Base-by-base conservation (phyloP, 371 early-diverging fungal genomes). In the Sporodiniella umbellata region DNA sequence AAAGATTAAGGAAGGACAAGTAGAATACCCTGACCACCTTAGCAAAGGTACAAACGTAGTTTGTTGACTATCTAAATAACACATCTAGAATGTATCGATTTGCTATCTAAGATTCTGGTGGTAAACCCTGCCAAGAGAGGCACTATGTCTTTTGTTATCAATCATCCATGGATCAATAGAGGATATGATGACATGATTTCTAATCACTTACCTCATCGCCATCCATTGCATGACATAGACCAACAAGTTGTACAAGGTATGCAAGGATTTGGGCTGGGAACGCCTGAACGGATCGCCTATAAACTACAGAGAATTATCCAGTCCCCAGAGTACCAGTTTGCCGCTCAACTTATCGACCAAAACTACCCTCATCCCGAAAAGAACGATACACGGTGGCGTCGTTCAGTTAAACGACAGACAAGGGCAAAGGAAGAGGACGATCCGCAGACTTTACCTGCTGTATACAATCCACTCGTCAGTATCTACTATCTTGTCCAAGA, bases 401-500 rank as follows among this genome's bases (percentile, higher is more conserved):
- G 49, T 39, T 43, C 33, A 3, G 17, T 35, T 5, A 23, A 17
- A 21, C 12, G 26, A 19, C 10, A 25, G 15, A 1, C 44, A 3
- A 8, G 10, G 11, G 23, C 43, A 30, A 42, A 60, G 8, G 70
- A 69, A 30, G 37, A 60, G 8, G 70, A 69, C 31, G 72, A 75
- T 40, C 72, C 72, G 21, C 63, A 60, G 24, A 53, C 65, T 0
- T 37, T 69, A 6, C 72, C 75, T 10, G 72, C 67, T 26, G 68
- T 71, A 64, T 75, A 71, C 14, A 78, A 83, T 51, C 93, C 93
- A 1, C 60, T 91, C 33, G 73, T 92, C 10, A 90, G 89, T 52
- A 89, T 95, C 18, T 95, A 95, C 58, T 85, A 86, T 51, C 78
- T 95, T 23, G 93, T 93, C 15, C 78, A 80, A 40, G 95, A 95